phyloP scores from a whole-genome alignment of 768 basidiomycete species.

The Naganishia kalamii region DNA sequence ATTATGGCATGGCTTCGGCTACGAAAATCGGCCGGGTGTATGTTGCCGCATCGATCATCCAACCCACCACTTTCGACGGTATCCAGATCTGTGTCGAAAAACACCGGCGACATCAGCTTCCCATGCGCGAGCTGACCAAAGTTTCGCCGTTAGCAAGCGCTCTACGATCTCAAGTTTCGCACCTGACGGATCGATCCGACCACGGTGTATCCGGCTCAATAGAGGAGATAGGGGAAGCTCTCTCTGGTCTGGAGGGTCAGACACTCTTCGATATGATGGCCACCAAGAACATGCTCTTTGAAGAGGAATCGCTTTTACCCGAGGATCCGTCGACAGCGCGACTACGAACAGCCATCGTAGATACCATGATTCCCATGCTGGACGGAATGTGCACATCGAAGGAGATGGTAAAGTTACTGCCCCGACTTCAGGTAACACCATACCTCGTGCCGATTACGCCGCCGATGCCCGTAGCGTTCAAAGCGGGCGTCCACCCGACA shows the following conservation, averaged over 20 bases:
- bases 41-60: constrained; percentile 42
- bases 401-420: constrained; percentile 41
- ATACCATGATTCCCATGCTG: constrained; percentile 43
- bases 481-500: constrained; percentile 13
- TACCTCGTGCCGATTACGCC: constrained; percentile 43
- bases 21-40: constrained; percentile 41
- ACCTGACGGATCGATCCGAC: constrained; percentile 15
- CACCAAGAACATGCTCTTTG: constrained; percentile 28
- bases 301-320: constrained; percentile 18
- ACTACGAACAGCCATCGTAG: constrained; percentile 35
- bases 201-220: constrained; percentile 32
- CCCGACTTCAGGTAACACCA: constrained; percentile 40
- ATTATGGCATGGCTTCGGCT: constrained; percentile 29
- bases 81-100: constrained; percentile 42
- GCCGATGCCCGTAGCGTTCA: background rate
- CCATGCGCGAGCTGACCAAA: constrained; percentile 41
- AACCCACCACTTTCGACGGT: constrained; percentile 46
- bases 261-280: constrained; percentile 38
- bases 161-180: constrained; percentile 1
- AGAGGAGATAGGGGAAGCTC: constrained; percentile 45
- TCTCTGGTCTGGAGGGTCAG: constrained; percentile 41
- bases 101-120: constrained; percentile 39
- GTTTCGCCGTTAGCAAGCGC: constrained; percentile 18
- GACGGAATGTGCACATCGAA: constrained; percentile 38
- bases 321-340: constrained; percentile 16